Base-by-base conservation (phyloP, 345 rosid species). In the Schrenkiella parvula region DNA sequence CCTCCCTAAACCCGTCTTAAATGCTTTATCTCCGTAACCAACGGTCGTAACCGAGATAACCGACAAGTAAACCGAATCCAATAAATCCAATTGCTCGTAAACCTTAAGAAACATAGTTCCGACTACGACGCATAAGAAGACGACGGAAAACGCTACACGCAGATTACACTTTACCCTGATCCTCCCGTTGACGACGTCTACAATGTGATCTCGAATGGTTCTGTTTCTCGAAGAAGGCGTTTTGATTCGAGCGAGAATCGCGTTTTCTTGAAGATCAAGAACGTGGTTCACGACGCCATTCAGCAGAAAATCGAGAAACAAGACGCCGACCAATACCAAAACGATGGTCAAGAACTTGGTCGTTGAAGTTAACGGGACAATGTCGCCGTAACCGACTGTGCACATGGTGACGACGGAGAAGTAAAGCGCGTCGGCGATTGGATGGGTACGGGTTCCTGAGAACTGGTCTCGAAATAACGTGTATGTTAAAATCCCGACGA, bases 361-460 rank as follows among this genome's bases (percentile, higher is more conserved):
- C 15, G 26, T 70, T 0, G 68, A 31, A 4, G 84, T 79, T 4
- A 65, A 46, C 0, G 87, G 88, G 19, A 83, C 75, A 17, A 87
- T 87, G 73, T 87, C 91, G 1, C 91, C 91, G 53, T 84, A 87
- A 25, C 88, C 91, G 12, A 87, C 84, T 0, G 91, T 87, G 56
- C 84, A 83, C 78, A 87, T 80, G 6, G 91, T 87, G 41, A 83
- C 91, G n/a, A 87, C 75, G 60, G 87, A 84, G 75, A 87, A 87
- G 42, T 87, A 87, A 12, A 84, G 50, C 1, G 91, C 91, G 55
- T 87, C 88, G 22, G 77, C 81, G n/a, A 71, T 67, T 1, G 78
- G 83, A 71, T 87, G 62, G 6, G 91, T 87, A 26, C 77, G 79
- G 8, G 13, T 46, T 12, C 81, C 87, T 1, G 72, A 26, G 68